phyloP scores from a whole-genome alignment of 352 stramenopile species.

The Pelagophyceae sp. region DNA sequence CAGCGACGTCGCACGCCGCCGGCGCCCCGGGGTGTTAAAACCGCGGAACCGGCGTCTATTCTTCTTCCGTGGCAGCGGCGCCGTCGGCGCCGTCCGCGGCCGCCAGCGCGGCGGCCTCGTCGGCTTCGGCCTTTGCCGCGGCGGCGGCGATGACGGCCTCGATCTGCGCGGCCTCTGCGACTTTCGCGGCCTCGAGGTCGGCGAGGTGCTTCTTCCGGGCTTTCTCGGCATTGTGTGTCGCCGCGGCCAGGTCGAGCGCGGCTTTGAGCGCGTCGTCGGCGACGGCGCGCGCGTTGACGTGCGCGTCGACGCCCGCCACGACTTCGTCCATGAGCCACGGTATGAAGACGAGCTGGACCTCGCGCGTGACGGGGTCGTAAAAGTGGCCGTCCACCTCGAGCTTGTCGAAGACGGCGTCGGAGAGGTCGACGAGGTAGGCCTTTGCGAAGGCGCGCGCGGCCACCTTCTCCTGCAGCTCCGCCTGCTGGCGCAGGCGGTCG shows the following conservation, averaged over 20 bases:
- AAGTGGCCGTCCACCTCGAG: constrained; percentile 73
- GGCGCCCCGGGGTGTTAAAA: too few relatives aligned
- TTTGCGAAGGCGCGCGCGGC: constrained; percentile 71
- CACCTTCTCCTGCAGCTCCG: constrained; percentile 79
- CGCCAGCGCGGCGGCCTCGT: constrained; percentile 36
- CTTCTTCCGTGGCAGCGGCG: not conserved
- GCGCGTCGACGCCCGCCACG: constrained; percentile 31
- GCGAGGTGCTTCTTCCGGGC: constrained; percentile 26
- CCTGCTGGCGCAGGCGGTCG: constrained; percentile 55
- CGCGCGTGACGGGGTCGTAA: constrained; percentile 69
- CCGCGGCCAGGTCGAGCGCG: constrained; percentile 29
- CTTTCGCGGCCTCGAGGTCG: constrained; percentile 35
- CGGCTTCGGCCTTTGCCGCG: constrained; percentile 31
- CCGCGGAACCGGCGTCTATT: too few relatives aligned
- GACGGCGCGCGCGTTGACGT: constrained; percentile 10
- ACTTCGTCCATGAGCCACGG: constrained; percentile 44
- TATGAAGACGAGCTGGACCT: constrained; percentile 67
- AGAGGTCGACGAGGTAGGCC: constrained; percentile 70
- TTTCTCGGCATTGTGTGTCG: constrained; percentile 27
- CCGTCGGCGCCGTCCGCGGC: constrained; percentile 1
- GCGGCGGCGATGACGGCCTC: constrained; percentile 44
- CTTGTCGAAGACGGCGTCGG: constrained; percentile 59
- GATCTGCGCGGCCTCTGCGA: constrained; percentile 41
- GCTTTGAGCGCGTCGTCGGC: not conserved
- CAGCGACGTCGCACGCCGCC: too few relatives aligned